phyloP scores from a whole-genome alignment of 1,284 basidiomycete genomes.

The Ceratorhiza oryzae-sativae region DNA sequence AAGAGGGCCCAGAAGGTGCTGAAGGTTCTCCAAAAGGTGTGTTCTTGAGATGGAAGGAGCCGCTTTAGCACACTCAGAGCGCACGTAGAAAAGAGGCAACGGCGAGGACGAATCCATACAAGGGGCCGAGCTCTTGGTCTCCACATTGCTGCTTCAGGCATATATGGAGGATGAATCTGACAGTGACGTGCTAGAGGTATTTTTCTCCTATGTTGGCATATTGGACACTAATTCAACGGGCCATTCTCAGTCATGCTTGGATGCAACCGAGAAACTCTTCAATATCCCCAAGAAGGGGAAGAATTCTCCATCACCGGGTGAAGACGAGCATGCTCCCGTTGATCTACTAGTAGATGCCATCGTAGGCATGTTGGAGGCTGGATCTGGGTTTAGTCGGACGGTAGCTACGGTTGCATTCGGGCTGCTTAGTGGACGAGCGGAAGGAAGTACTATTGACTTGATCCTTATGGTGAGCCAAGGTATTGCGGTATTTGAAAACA shows the following conservation, averaged over 20 bases:
- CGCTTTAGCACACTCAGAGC: neutral
- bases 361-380: constrained; percentile 87
- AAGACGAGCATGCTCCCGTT: constrained; percentile 65
- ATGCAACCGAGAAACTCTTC: constrained; percentile 51
- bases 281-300: constrained; percentile 54
- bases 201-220: constrained; percentile 35
- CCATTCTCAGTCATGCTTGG: constrained; percentile 33
- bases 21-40: constrained; percentile 55
- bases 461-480: constrained; percentile 74
- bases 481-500: neutral
- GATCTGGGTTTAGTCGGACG: constrained; percentile 81
- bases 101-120: constrained; percentile 45
- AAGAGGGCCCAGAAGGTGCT: constrained; percentile 59
- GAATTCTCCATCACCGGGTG: constrained; percentile 54
- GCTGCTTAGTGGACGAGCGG: constrained; percentile 72
- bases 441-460: constrained; percentile 79
- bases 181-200: constrained; percentile 71
- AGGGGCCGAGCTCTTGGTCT: constrained; percentile 74
- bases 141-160: constrained; percentile 71
- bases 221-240: neutral
- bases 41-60: constrained; percentile 17
- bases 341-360: constrained; percentile 88
- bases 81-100: neutral
- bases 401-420: constrained; percentile 85
- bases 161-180: constrained; percentile 65